Evolutionary conservation across 768 basidiomycete genomes (phyloP), one percentile per base, ranked within the genome.

Genomic region (Trametopsis cervina): DNA sequence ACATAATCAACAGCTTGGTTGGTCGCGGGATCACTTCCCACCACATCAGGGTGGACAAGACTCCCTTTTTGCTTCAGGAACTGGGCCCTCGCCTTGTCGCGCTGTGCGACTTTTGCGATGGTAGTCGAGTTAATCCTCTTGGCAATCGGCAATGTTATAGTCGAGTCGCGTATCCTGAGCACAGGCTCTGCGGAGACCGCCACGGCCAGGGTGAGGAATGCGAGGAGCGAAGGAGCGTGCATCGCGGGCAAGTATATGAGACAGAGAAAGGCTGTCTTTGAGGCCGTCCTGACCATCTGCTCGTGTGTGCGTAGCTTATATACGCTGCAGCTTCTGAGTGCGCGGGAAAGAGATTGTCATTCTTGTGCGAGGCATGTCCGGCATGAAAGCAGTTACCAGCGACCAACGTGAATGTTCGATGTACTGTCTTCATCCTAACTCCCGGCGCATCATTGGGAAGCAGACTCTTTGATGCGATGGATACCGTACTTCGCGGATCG

Each of bases 1-100:
- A 43, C 23, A 25, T 53, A 53, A 15, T 43, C 33, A n/a, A 53
- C 52, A n/a, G 43, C 47, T 26, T 44, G 33, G 42, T 49, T 41
- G 4, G 52, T 53, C 18, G 47, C 47, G 18, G 52, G 52, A 18
- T 44, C 20, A 39, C 44, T 46, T 2, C 46, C 40, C 9, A 51
- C 50, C 17, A 43, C 33, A 6, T 15, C 26, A 15, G 49, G 21
- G n/a, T 50, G 46, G 21, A 6, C n/a, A n/a, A n/a, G 36, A 24
- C 12, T 13, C 11, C 17, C 37, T 33, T 36, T 27, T 40, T 44
- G 33, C 24, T 20, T 18, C 21, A 53, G 52, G 9, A 13, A 18
- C 33, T 42, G 24, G 23, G 40, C 47, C 3, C 47, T 40, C 2
- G 42, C 47, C n/a, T 42, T 40, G 45, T 53, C 52, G 13, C 26